phyloP scores from a whole-genome alignment of 2,329 filamentous ascomycete species.

The Fusarium sp. region DNA sequence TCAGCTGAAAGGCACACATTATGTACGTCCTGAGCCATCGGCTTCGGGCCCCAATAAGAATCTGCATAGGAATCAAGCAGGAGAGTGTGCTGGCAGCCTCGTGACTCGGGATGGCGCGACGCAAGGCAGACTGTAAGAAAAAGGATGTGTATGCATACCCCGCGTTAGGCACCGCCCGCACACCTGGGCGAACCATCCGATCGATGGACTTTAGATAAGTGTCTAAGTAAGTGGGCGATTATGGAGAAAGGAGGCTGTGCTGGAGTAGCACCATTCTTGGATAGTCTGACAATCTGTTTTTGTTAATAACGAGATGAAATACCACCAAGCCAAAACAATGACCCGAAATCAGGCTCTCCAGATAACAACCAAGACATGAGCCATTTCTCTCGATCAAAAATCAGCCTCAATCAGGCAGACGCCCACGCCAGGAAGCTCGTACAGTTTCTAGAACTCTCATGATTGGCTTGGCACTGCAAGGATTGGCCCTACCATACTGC shows the following conservation, averaged over 20 bases:
- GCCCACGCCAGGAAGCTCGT: background rate
- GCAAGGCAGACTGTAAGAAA: background rate
- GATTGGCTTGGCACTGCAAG: conserved; percentile 9
- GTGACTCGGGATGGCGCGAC: background rate
- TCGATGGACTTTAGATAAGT: background rate
- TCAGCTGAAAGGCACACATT: conserved; percentile 4
- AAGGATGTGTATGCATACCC: background rate
- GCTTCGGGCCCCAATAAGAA: background rate
- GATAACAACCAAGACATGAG: background rate
- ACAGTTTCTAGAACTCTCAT: background rate
- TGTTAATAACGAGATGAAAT: background rate
- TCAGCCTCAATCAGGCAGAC: conserved; percentile 21
- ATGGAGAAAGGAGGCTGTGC: background rate
- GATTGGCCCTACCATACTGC: background rate
- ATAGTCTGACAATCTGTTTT: background rate
- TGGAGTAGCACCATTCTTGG: background rate
- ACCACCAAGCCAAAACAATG: background rate
- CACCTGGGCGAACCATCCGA: background rate
- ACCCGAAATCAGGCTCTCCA: background rate
- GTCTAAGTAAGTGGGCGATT: background rate
- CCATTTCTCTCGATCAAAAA: background rate
- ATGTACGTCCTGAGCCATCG: background rate
- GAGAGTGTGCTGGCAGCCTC: background rate
- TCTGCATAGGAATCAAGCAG: background rate
- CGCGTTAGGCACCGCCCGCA: background rate